Base-by-base conservation (phyloP, 148 eudicot genomes). In the Fagopyrum homotropicum region DNA sequence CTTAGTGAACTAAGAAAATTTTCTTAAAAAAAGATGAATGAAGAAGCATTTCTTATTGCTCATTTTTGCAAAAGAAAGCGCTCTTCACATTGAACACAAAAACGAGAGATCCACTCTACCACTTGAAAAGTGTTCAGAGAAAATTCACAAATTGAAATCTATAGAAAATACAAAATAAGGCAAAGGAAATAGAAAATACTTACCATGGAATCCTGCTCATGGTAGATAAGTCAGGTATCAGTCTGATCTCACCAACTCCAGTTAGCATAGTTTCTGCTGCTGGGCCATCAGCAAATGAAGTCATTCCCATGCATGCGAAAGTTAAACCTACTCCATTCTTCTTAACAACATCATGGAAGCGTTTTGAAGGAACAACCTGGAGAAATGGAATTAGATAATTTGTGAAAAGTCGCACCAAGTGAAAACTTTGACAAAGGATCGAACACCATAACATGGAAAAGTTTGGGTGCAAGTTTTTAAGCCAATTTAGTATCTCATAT, bases 271-370 rank as follows among this genome's bases (percentile, higher is more conserved):
- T 80, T 61, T 75, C 98, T 74, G 87, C 87, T 75, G 94, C 98
- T 57, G 98, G 97, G 77, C 86, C 84, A 82, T 96, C 99, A 78
- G 72, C 47, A 75, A 81, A 82, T 22, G 99, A 92, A 73, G 83
- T 77, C 91, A 96, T 85, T 71, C 82, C 99, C 99, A 96, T 96
- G 80, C 84, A 86, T 45, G 93, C 99, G 75, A 80, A 66, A 77
- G 92, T 88, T 70, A 96, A 86, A 75, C 99, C 99, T 60, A 96
- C 80, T 61, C 99, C 98, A 82, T 88, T 89, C 76, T 88, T 91
- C 82, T 78, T 73, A 66, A 87, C 89, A 79, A 85, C 77, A 73
- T 87, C 83, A 66, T 85, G 78, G 84, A 92, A 96, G 64, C 98
- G 94, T 73, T 84, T 83, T 75, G 75, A 45, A 60, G 97, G 97